Base-by-base conservation (phyloP, 805 yeast genomes). In the Hemisphaericaspora nanyangensis region DNA sequence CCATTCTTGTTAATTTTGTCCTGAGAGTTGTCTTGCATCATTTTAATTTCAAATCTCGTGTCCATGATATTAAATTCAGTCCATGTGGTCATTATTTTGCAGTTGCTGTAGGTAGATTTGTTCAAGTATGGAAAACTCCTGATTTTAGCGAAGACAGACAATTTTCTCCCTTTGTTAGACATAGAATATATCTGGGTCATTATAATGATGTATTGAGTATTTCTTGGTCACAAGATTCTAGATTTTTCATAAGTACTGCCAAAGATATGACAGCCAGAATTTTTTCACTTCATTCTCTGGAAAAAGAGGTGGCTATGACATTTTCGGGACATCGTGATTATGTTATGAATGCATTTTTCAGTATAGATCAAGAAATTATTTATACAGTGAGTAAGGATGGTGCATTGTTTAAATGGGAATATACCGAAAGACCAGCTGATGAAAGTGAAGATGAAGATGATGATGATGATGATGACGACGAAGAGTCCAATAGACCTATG, bases 61-160 rank as follows among this genome's bases (percentile, higher is more conserved):
- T 91, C 25, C 58, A 65, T 19, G 91, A 83, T 48, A 59, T 91
- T 18, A 77, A 82, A 52, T 93, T 93, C 61, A 80, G 95, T 37
- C 93, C 96, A 2, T 89, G 88, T 61, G 97, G 98, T 2, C 72
- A 72, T 32, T 77, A 78, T 51, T 90, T 93, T 64, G 97, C 97
- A 6, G 74, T 88, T 19, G 95, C 95, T 4, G 70, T 80, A 26
- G 88, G 87, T 5, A 68, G 95, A 48, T 83, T 85, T 38, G 68
- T 91, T 13, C 97, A 93, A 60, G 82, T 93, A 7, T 93, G 99
- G 99, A 82, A 79, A 54, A 87, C 97, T 1, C 97, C 97, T 0
- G 80, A 77, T 34, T 68, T 71, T 17, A 65, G 79, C 6, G 93
- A 86, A 51, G 96, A 88, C 54, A 74, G 95, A 44, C 96, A 89